phyloP scores from a whole-genome alignment of 345 rosid genomes.

The Conringia planisiliqua region DNA sequence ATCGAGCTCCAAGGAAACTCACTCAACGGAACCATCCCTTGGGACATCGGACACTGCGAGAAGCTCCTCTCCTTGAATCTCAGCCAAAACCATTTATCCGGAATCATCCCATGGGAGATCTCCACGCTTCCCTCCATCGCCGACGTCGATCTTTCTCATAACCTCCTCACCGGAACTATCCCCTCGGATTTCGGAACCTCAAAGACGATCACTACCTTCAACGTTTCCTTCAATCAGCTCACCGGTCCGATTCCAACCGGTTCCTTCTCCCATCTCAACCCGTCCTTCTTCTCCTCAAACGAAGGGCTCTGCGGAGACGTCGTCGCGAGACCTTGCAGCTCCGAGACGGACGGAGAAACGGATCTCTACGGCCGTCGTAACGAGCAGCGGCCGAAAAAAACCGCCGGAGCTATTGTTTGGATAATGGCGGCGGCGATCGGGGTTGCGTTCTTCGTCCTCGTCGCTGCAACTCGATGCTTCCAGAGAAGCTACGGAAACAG shows the following conservation, averaged over 20 bases:
- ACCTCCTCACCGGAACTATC: constrained; percentile 74
- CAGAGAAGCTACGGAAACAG: constrained; percentile 41
- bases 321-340: constrained; percentile 53
- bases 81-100: constrained; percentile 68
- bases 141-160: constrained; percentile 74
- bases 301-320: constrained; percentile 76
- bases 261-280: constrained; percentile 63
- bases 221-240: constrained; percentile 72
- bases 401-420: constrained; percentile 91
- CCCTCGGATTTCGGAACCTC: constrained; percentile 82
- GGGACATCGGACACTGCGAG: constrained; percentile 79
- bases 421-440: constrained; percentile 88
- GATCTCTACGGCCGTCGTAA: constrained; percentile 34
- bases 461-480: constrained; percentile 76
- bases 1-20: constrained; percentile 75
- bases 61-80: constrained; percentile 70
- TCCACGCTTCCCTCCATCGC: constrained; percentile 69
- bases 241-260: constrained; percentile 79
- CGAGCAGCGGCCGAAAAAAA: constrained; percentile 54
- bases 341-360: constrained; percentile 35
- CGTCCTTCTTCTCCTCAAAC: constrained; percentile 73
- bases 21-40: constrained; percentile 71
- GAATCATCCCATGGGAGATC: constrained; percentile 81
- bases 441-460: constrained; percentile 63
- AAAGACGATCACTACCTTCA: constrained; percentile 66